phyloP scores from a whole-genome alignment of 139 green algal genomes.

The Chlamydomonas sp. region DNA sequence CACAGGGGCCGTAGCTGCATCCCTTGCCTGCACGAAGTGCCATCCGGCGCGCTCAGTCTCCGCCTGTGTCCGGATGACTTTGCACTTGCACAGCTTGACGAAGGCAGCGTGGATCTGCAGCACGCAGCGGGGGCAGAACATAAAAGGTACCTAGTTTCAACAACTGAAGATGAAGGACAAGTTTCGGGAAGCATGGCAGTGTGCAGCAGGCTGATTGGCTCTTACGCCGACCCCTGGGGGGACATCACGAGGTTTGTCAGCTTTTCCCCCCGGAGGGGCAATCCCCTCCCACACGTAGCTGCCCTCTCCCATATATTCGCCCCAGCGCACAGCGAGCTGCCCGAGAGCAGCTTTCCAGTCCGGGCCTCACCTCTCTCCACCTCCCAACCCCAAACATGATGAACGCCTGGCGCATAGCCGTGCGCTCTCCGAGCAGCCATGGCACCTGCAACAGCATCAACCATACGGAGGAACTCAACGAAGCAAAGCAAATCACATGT shows the following conservation, averaged over 20 bases:
- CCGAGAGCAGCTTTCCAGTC: not conserved
- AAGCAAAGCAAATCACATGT: too few relatives aligned
- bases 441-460: not conserved
- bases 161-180: too few relatives aligned
- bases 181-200: too few relatives aligned
- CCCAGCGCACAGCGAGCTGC: too few relatives aligned
- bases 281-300: too few relatives aligned
- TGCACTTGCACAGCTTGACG: not conserved
- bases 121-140: not conserved
- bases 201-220: too few relatives aligned
- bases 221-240: too few relatives aligned
- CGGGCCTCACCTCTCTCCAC: constrained; percentile 19
- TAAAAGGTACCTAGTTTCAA: not conserved
- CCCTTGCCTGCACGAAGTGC: constrained; percentile 24
- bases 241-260: too few relatives aligned
- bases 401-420: constrained; percentile 13
- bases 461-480: not conserved
- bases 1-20: too few relatives aligned
- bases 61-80: not conserved
- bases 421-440: constrained; percentile 16
- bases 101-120: constrained; percentile 20
- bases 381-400: constrained; percentile 29
- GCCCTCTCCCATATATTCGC: too few relatives aligned
- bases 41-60: constrained; percentile 30
- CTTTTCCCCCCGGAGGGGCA: too few relatives aligned